These are phyloP conservation scores for Neoboletus brunneissimus DNA, from an alignment of 768 basidiomycete species.

Conservation along the genomic window DNA sequence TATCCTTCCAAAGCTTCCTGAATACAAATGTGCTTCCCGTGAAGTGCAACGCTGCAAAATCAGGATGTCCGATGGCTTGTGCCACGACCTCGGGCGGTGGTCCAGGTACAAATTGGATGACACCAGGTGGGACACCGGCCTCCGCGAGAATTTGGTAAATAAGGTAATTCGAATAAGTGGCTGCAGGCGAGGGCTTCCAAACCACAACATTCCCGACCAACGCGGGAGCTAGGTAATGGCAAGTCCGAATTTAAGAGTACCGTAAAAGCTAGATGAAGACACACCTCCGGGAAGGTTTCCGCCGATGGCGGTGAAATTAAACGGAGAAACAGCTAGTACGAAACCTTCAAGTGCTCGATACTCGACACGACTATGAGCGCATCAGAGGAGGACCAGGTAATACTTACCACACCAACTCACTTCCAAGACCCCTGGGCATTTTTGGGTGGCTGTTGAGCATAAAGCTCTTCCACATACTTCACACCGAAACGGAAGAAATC, in stretches of 20 bases:
- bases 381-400: conserved; percentile 6
- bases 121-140: conserved; percentile 90
- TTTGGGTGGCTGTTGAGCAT: conserved; percentile 83
- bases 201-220: conserved; percentile 92
- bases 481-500: conserved; percentile 98
- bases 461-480: conserved; percentile 94
- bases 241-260: not conserved
- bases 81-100: conserved; percentile 82
- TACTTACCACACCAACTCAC: conserved; percentile 47
- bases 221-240: conserved; percentile 61
- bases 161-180: conserved; percentile 94
- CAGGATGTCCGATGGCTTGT: conserved; percentile 73
- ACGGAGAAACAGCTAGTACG: conserved; percentile 95
- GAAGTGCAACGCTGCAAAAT: conserved; percentile 91
- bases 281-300: conserved; percentile 83
- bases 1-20: conserved; percentile 95
- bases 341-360: conserved; percentile 99
- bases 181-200: conserved; percentile 97
- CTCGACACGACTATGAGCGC: conserved; percentile 72
- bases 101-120: conserved; percentile 96
- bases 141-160: conserved; percentile 88
- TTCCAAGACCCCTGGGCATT: conserved; percentile 92
- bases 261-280: conserved; percentile 1
- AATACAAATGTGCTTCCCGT: conserved; percentile 95
- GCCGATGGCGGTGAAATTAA: conserved; percentile 98